Evolutionary conservation across 2,329 filamentous ascomycete species (phyloP).

Genomic region (Fusarium fujikuroi): DNA sequence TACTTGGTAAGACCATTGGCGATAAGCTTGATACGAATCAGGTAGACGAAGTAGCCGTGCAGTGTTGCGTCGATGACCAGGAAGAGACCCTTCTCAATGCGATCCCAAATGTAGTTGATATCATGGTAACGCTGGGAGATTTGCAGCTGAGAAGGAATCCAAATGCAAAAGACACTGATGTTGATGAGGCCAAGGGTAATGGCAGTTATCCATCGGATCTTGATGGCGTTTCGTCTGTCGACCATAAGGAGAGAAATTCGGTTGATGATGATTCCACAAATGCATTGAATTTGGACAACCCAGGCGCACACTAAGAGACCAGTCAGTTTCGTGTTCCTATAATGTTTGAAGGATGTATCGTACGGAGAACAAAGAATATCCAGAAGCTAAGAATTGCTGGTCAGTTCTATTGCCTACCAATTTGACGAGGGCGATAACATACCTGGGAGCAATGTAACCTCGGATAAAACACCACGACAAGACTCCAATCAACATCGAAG

Average conservation of each 20-base stretch:
- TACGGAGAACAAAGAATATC: constrained; percentile 35
- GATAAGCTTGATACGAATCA: constrained; percentile 56
- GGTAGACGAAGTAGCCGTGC: constrained; percentile 49
- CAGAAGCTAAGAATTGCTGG: constrained; percentile 24
- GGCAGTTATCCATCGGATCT: constrained; percentile 25
- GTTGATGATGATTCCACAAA: constrained; percentile 41
- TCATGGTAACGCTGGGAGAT: constrained; percentile 23
- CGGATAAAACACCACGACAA: constrained; percentile 37
- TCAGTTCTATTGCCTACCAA: neutral
- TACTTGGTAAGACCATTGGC: constrained; percentile 60
- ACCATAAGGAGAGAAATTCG: constrained; percentile 36
- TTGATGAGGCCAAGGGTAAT: constrained; percentile 26
- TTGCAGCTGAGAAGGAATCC: constrained; percentile 33
- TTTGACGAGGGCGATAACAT: neutral
- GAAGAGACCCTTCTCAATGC: constrained; percentile 32
- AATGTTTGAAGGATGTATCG: neutral
- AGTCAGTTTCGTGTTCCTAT: neutral
- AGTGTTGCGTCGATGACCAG: constrained; percentile 40
- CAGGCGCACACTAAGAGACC: constrained; percentile 19
- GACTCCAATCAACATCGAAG: constrained; percentile 34
- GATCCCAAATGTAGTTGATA: constrained; percentile 32
- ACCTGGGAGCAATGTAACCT: constrained; percentile 33
- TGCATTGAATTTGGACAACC: constrained; percentile 39
- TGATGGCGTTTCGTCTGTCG: constrained; percentile 10
- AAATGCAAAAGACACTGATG: constrained; percentile 33